These are phyloP conservation scores for Lactifluus volemus DNA, from an alignment of 768 basidiomycete genomes.

Conservation along the genomic window DNA sequence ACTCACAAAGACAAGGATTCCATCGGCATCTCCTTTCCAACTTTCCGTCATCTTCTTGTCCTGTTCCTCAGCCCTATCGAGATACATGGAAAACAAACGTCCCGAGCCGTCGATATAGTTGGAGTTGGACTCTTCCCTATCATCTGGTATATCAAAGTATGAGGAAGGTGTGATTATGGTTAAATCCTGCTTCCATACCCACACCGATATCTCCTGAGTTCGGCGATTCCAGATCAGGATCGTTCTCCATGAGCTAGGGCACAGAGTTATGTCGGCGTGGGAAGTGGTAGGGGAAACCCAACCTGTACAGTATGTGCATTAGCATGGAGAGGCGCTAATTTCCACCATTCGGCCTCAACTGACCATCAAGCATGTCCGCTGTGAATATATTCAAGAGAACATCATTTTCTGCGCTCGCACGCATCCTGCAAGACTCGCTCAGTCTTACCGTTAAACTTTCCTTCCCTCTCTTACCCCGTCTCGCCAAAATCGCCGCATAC, in stretches of 20 bases:
- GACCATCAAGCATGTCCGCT: neutral
- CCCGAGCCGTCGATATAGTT: neutral
- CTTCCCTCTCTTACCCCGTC: slow-evolving; percentile 1
- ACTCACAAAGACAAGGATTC: slow-evolving; percentile 14
- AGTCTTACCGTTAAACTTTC: neutral
- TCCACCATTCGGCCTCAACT: no score
- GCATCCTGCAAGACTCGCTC: neutral
- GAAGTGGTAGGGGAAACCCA: neutral
- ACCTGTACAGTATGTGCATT: no score
- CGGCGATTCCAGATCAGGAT: no score
- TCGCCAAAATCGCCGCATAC: slow-evolving; percentile 5
- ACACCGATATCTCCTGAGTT: neutral
- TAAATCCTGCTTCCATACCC: neutral
- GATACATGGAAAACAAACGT: slow-evolving; percentile 12
- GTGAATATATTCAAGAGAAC: neutral
- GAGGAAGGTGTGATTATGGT: neutral
- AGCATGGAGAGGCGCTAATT: no score
- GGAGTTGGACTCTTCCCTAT: neutral
- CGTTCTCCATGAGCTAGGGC: no score
- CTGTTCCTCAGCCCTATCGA: slow-evolving; percentile 1
- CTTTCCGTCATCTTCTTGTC: slow-evolving; percentile 6
- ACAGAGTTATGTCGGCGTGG: no score
- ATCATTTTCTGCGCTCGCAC: neutral
- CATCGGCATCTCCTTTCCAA: slow-evolving; percentile 17
- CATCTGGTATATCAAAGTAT: neutral